A percentile compares a stretch with the other conserved stretches of the same genome.
Conservation (phyloP, 805 yeast species). For the Suhomyces sp. region DNA sequence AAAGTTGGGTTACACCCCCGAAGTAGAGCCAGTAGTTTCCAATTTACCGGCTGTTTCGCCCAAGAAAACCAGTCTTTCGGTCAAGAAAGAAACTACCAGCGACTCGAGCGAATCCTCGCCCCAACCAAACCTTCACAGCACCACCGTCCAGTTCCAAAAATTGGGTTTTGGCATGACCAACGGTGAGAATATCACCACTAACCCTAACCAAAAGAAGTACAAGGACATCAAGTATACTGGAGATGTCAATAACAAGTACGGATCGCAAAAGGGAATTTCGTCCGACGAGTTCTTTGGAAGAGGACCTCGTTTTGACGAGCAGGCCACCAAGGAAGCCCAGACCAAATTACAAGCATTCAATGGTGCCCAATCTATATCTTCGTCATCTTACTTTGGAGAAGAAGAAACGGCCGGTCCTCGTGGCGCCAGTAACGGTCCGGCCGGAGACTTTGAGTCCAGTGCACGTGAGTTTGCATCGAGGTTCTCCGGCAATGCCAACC, state of each 20-base stretch:
- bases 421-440: constrained; percentile 27
- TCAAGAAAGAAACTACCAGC: neutral
- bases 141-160: constrained; percentile 71
- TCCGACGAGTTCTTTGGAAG: constrained; percentile 94
- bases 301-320: constrained; percentile 71
- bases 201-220: constrained; percentile 40
- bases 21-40: constrained; percentile 5
- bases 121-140: constrained; percentile 35
- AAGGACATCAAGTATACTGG: constrained; percentile 68
- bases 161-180: constrained; percentile 88
- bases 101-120: constrained; percentile 1
- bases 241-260: constrained; percentile 72
- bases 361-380: constrained; percentile 89
- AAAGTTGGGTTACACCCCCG: constrained; percentile 51
- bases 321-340: constrained; percentile 75
- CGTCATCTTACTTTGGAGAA: constrained; percentile 89
- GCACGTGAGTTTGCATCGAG: constrained; percentile 66
- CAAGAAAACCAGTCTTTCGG: constrained; percentile 1
- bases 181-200: constrained; percentile 52
- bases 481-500: constrained; percentile 74
- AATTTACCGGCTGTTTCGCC: constrained; percentile 10
- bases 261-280: constrained; percentile 89
- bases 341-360: constrained; percentile 76
- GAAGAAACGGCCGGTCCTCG: constrained; percentile 43
- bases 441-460: constrained; percentile 50